phyloP scores from a whole-genome alignment of 352 stramenopile species.

The Phytopythium mirpurense region DNA sequence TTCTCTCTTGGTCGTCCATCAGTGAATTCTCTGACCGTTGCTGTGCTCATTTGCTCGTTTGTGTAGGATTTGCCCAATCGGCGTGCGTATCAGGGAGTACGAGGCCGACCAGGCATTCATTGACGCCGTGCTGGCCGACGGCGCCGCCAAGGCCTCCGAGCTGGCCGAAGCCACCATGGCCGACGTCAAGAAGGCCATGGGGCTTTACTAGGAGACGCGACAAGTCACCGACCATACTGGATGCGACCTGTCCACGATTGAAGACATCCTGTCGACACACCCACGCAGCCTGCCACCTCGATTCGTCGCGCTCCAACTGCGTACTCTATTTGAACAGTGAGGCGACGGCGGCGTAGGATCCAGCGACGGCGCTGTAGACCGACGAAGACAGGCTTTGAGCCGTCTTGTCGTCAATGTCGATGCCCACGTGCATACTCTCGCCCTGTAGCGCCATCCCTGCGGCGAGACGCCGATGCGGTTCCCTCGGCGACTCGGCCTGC shows the following conservation, averaged over 20 bases:
- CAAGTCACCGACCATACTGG: no score
- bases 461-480: background rate
- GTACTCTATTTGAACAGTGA: slow-evolving; percentile 30
- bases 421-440: slow-evolving; percentile 19
- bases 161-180: slow-evolving; percentile 66
- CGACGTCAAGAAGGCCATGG: slow-evolving; percentile 73
- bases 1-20: no score
- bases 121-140: slow-evolving; percentile 84
- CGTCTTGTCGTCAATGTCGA: slow-evolving; percentile 25
- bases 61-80: slow-evolving; percentile 90
- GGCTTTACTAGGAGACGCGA: slow-evolving; percentile 24
- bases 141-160: slow-evolving; percentile 56
- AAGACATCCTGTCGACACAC: background rate
- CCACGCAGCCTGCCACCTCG: background rate
- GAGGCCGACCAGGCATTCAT: slow-evolving; percentile 90
- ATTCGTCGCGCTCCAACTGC: no score
- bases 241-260: no score
- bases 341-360: slow-evolving; percentile 23
- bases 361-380: slow-evolving; percentile 14
- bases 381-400: slow-evolving; percentile 16
- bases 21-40: no score
- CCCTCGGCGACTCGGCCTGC: slow-evolving; percentile 3
- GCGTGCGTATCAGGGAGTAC: slow-evolving; percentile 90
- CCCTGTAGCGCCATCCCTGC: slow-evolving; percentile 13
- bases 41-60: background rate